These are phyloP conservation scores for Naegleria gruberi DNA, from an alignment of 208 protist species.

Conservation along the genomic window DNA sequence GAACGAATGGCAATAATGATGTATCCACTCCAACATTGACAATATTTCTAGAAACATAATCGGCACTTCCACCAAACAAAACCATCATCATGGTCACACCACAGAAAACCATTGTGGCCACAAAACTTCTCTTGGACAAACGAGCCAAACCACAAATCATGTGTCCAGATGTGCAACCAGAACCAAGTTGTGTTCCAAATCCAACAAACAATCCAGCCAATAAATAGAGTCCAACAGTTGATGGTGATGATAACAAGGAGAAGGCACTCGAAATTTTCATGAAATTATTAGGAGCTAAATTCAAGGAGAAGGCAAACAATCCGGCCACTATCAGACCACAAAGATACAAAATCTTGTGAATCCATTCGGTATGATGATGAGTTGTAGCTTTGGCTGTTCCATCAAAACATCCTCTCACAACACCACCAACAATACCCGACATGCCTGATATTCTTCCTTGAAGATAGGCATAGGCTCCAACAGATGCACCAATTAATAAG, in stretches of 20 bases:
- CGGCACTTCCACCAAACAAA: neutral
- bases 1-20: neutral
- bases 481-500: neutral
- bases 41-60: neutral
- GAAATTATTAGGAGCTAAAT: neutral
- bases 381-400: neutral
- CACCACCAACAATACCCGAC: neutral
- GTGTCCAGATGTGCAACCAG: slow-evolving; percentile 27
- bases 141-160: slow-evolving; percentile 22
- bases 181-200: neutral
- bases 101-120: neutral
- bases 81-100: neutral
- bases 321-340: neutral
- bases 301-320: neutral
- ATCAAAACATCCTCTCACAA: neutral
- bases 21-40: neutral
- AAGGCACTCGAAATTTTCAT: neutral
- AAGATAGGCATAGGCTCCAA: neutral
- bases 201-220: neutral
- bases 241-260: neutral
- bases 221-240: neutral
- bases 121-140: slow-evolving; percentile 19
- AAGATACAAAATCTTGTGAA: neutral
- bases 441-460: neutral
- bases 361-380: neutral